phyloP scores from a whole-genome alignment of 495 filamentous ascomycete species.

The Aspergillus biplanus region DNA sequence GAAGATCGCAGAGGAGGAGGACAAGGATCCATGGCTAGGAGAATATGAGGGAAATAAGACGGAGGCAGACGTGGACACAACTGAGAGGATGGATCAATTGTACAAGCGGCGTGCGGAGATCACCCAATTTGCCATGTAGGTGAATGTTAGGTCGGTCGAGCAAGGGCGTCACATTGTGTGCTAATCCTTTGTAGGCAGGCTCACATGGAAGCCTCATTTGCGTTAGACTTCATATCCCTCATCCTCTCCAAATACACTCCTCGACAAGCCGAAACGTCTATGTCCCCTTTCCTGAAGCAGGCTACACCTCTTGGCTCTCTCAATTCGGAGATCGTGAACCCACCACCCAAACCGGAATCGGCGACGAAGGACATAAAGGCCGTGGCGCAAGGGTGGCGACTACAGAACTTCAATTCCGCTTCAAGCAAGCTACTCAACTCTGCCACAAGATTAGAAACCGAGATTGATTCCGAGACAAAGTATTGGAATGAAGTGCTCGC shows the following conservation, averaged over 20 bases:
- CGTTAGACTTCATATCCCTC: slow-evolving; percentile 84
- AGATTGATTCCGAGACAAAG: slow-evolving; percentile 74
- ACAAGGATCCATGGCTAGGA: slow-evolving; percentile 39
- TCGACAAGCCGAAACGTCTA: slow-evolving; percentile 64
- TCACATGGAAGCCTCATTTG: slow-evolving; percentile 64
- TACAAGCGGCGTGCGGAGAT: slow-evolving; percentile 51
- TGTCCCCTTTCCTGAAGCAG: slow-evolving; percentile 70
- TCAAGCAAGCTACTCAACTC: slow-evolving; percentile 75
- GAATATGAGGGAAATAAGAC: slow-evolving; percentile 40
- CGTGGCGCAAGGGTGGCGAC: slow-evolving; percentile 76
- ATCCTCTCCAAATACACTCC: slow-evolving; percentile 77
- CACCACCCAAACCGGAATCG: slow-evolving; percentile 55
- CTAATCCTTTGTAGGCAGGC: slow-evolving; percentile 55
- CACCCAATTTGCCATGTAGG: slow-evolving; percentile 48
- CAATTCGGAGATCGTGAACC: slow-evolving; percentile 70
- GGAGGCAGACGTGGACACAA: slow-evolving; percentile 35
- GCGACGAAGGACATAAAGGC: slow-evolving; percentile 55
- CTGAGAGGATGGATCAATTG: slow-evolving; percentile 45
- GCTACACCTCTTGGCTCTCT: slow-evolving; percentile 73
- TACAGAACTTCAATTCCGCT: slow-evolving; percentile 73
- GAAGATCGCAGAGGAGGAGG: slow-evolving; percentile 58
- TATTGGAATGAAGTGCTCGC: slow-evolving; percentile 89
- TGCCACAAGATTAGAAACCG: slow-evolving; percentile 70
- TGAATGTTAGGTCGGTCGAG: slow-evolving; percentile 9
- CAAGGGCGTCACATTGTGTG: background rate